These are phyloP conservation scores for Sordariomycetes sp. DNA, from an alignment of 2,329 filamentous ascomycete genomes.

Conservation along the genomic window DNA sequence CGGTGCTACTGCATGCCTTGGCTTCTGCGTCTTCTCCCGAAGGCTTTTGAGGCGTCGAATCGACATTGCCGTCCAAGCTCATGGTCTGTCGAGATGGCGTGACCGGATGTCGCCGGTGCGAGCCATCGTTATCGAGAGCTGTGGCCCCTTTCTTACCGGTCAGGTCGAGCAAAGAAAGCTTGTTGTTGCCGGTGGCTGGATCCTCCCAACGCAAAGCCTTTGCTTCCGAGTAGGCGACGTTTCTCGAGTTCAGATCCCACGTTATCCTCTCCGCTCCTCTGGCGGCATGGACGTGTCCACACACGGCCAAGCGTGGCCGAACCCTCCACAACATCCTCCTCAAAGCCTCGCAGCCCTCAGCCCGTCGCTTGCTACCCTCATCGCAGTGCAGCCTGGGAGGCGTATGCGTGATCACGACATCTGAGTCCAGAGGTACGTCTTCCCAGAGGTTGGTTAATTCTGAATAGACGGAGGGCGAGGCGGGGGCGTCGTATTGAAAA, in stretches of 20 bases:
- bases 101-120: no score
- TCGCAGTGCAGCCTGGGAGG: conserved; percentile 55
- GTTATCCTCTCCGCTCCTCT: conserved; percentile 53
- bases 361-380: conserved; percentile 23
- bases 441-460: conserved; percentile 44
- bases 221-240: conserved; percentile 34
- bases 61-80: no score
- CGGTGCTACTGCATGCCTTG: conserved; percentile 11
- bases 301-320: conserved; percentile 56
- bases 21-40: no score
- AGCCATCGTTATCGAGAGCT: conserved; percentile 38
- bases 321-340: conserved; percentile 47
- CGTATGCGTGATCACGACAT: conserved; percentile 64
- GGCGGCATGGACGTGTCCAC: conserved; percentile 63
- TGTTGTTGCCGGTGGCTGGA: conserved; percentile 43
- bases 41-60: no score
- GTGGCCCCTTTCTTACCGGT: conserved; percentile 32
- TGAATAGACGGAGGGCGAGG: conserved; percentile 7
- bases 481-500: conserved; percentile 47
- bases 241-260: conserved; percentile 41
- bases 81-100: no score
- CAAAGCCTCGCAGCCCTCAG: conserved; percentile 52
- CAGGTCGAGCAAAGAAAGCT: conserved; percentile 55
- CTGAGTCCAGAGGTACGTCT: conserved; percentile 48
- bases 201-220: conserved; percentile 45